Base-by-base conservation (phyloP, 345 rosid species). In the Dimocarpus longan region DNA sequence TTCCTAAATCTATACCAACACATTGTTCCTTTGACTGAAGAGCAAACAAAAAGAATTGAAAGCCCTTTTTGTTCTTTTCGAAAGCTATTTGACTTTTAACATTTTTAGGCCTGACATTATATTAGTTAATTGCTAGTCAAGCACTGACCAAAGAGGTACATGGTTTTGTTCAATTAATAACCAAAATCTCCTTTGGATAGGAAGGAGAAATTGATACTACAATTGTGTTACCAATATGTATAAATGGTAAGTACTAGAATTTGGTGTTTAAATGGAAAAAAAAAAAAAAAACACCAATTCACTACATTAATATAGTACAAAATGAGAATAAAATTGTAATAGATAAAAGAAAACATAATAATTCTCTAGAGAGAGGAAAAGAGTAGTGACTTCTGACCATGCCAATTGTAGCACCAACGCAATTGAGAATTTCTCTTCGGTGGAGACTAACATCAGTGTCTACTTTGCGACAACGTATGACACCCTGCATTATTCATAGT, bases 351-450 rank as follows among this genome's bases (percentile, higher is more conserved):
- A 72, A 26, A 26, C 28, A 26, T 26, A 40, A 66, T 21, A 21
- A 46, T 7, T 21, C 10, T 50, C 66, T 71, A 19, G 19, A 28
- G 1, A 13, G 13, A 44, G 71, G 66, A 54, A 46, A 50, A 50
- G 21, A 16, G 39, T 16, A 40, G 3, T 59, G 67, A 32, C 37
- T 43, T 78, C 81, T 75, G 85, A 91, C 98, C 91, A 93, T 62
- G 85, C 94, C 91, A 66, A 92, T n/a, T 26, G 89, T 66, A 8
- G 90, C 88, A 50, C 92, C 92, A 66, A 85, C 75, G 82, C 85
- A 83, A 77, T 87, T 89, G 69, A 92, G 87, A 81, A 87, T 78
- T 68, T 93, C 92, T 76, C 97, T 88, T 54, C 98, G 85, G 52
- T 79, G 70, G 65, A 90, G 78, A 67, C 79, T 76, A 62, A 59